Base-by-base conservation (phyloP, 495 filamentous ascomycete species). In the Bathelium albidoporum region DNA sequence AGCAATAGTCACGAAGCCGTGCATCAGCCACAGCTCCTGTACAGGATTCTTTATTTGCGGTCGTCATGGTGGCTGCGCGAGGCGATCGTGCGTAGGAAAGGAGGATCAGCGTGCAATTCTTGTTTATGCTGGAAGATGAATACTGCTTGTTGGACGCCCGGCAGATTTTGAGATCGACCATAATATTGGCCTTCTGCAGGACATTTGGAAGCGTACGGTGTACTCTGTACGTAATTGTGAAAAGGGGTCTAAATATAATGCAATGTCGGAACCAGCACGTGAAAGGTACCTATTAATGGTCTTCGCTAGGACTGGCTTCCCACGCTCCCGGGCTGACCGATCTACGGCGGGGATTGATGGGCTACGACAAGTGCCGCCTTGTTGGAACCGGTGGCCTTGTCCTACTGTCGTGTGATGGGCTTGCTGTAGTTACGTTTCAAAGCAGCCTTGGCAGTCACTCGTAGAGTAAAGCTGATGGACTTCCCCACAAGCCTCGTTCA, bases 351-450 rank as follows among this genome's bases (percentile, higher is more conserved):
- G 49, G 49, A 55, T 55, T 28, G 49, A 55, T 10, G 29, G 24
- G 24, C 49, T 20, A 55, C 5, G 49, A 55, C 20, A 55, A 55
- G 49, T 55, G 49, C 49, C 49, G 49, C 16, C 49, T 55, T 55
- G 49, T 55, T 55, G 49, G 49, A 55, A 20, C 49, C 20, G 49
- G 49, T 20, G 5, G 20, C 49, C 44, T 49, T 16, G 49, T 55
- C 22, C 49, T 55, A 1, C n/a, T n/a, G 49, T 55, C 49, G 49
- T 55, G 49, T 55, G 49, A 55, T 55, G 49, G 49, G 16, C 49
- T 55, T 55, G 49, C 49, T 55, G 49, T 55, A 55, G 49, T 29
- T 28, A 28, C 16, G 49, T 55, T 55, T 55, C 49, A 55, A 55
- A 29, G 9, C 24, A 55, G 49, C 24, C 49, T 55, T 55, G 49